phyloP scores from a whole-genome alignment of 1,284 basidiomycete genomes.

The Ustilago xerochloae region DNA sequence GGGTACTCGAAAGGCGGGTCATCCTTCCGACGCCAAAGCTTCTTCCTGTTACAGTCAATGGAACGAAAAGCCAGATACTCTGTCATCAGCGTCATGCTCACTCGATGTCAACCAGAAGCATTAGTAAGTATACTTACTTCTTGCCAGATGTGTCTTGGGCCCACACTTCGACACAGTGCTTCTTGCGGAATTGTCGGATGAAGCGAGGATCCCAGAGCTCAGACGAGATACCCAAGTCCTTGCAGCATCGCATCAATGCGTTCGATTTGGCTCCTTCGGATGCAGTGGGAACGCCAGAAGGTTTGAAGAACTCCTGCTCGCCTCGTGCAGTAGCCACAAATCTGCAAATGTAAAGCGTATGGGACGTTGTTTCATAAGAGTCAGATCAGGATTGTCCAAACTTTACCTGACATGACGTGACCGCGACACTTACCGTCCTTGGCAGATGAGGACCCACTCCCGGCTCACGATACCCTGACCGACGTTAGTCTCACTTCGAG shows the following conservation, averaged over 20 bases:
- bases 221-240: conserved; percentile 93
- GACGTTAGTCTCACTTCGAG: conserved; percentile 84
- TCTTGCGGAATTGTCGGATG: conserved; percentile 89
- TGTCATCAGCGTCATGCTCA: too few relatives aligned
- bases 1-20: conserved; percentile 64
- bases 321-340: conserved; percentile 91
- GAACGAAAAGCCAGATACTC: too few relatives aligned
- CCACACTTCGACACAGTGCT: conserved; percentile 86
- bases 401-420: too few relatives aligned
- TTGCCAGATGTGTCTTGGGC: conserved; percentile 77
- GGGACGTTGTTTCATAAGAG: too few relatives aligned
- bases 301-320: conserved; percentile 97
- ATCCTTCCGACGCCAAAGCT: conserved; percentile 67
- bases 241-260: conserved; percentile 96
- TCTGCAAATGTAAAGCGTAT: too few relatives aligned
- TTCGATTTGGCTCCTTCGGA: conserved; percentile 96
- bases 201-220: conserved; percentile 98
- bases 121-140: too few relatives aligned
- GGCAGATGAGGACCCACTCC: conserved; percentile 93
- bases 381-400: too few relatives aligned
- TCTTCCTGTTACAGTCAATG: conserved; percentile 56
- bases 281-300: conserved; percentile 88
- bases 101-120: too few relatives aligned
- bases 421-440: too few relatives aligned
- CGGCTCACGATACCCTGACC: conserved; percentile 84